A percentile compares a stretch with the other conserved stretches of the same genome.
These are phyloP conservation scores for Buddleja alternifolia DNA, from an alignment of 257 asterid genomes.

Conservation along the genomic window DNA sequence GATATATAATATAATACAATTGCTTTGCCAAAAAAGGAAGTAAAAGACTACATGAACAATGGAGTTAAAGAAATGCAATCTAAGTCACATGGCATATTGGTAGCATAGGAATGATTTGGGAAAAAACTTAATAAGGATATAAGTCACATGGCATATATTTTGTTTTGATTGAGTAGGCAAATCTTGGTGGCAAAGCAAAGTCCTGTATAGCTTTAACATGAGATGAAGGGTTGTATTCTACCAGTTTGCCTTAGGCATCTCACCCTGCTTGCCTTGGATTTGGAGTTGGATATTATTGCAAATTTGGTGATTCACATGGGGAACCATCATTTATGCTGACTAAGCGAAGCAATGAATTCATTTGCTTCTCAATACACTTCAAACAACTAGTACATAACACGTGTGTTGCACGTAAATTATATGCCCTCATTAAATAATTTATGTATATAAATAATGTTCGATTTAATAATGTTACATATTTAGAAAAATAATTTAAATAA, in stretches of 20 bases:
- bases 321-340: conserved; percentile 27
- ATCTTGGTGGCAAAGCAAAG: conserved; percentile 28
- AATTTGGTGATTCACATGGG: conserved; percentile 34
- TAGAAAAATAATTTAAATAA: too few species aligned
- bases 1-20: too few species aligned
- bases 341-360: conserved; percentile 16
- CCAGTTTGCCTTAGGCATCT: conserved; percentile 11
- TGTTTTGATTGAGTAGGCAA: not conserved
- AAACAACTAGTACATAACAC: too few species aligned
- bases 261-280: too few species aligned
- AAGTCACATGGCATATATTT: not conserved
- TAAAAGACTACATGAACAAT: too few species aligned
- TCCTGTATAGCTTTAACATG: not conserved
- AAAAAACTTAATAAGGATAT: not conserved
- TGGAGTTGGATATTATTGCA: conserved; percentile 15
- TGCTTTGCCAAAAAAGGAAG: too few species aligned
- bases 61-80: too few species aligned
- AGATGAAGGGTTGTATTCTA: conserved; percentile 23
- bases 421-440: too few species aligned
- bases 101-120: not conserved
- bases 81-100: too few species aligned
- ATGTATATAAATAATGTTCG: too few species aligned
- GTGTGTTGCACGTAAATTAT: too few species aligned
- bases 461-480: too few species aligned
- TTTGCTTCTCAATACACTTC: not conserved